Conservation (phyloP, 2,329 filamentous ascomycete species). For the Cercospora citrullina region DNA sequence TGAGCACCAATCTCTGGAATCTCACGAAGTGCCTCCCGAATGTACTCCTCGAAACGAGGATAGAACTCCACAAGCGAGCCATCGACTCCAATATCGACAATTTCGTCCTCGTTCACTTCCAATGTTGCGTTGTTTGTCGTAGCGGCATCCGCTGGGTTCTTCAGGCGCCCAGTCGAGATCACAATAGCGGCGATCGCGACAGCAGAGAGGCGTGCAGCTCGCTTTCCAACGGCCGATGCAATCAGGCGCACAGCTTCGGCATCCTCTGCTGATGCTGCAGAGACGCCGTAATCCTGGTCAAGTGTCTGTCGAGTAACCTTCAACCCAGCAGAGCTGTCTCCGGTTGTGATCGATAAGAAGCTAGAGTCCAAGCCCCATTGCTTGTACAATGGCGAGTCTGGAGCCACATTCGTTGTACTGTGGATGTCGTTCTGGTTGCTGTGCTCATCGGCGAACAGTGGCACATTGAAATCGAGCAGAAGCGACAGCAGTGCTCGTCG, state of each 20-base stretch:
- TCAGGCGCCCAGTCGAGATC: slow-evolving; percentile 73
- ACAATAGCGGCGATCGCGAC: slow-evolving; percentile 85
- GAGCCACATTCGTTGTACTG: slow-evolving; percentile 68
- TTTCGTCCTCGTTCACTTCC: slow-evolving; percentile 57
- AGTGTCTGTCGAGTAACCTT: slow-evolving; percentile 74
- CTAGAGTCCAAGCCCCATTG: slow-evolving; percentile 90
- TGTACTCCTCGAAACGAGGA: slow-evolving; percentile 84
- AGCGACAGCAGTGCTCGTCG: slow-evolving; percentile 73
- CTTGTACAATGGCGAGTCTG: slow-evolving; percentile 67
- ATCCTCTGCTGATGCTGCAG: slow-evolving; percentile 76
- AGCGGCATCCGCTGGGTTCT: slow-evolving; percentile 39
- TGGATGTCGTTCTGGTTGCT: slow-evolving; percentile 66
- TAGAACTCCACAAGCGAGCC: slow-evolving; percentile 95
- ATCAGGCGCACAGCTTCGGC: slow-evolving; percentile 84
- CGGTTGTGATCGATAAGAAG: slow-evolving; percentile 82
- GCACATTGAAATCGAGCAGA: slow-evolving; percentile 64
- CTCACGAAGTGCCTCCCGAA: slow-evolving; percentile 75
- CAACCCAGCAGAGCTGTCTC: slow-evolving; percentile 72
- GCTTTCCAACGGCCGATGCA: slow-evolving; percentile 78
- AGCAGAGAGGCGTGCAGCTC: slow-evolving; percentile 82
- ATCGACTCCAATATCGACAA: slow-evolving; percentile 90
- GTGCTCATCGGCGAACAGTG: slow-evolving; percentile 75
- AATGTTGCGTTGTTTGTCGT: slow-evolving; percentile 32
- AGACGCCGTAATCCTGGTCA: slow-evolving; percentile 73
- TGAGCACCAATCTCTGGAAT: slow-evolving; percentile 74